Evolutionary conservation across 768 basidiomycete species (phyloP), one percentile per base, ranked within the genome.

Genomic region (Baorangia bicolor): DNA sequence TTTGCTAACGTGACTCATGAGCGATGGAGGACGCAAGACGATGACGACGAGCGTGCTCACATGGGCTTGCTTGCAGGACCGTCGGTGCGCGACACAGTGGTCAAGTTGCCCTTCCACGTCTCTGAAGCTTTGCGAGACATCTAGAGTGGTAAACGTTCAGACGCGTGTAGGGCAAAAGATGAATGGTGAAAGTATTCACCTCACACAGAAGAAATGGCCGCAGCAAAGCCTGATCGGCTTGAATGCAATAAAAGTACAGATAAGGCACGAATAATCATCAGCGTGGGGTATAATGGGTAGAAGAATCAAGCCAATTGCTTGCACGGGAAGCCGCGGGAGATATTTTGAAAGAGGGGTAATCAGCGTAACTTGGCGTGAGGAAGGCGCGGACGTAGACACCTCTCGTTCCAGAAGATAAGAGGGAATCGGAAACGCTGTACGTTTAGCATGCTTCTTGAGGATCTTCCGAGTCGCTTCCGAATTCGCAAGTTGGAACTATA

Each of bases 71-170:
- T n/a, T n/a, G n/a, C n/a, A n/a, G n/a, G n/a, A n/a, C n/a, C n/a
- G n/a, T n/a, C n/a, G n/a, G n/a, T n/a, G n/a, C n/a, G n/a, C n/a
- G n/a, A n/a, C n/a, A n/a, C n/a, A n/a, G n/a, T n/a, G n/a, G n/a
- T n/a, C n/a, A n/a, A n/a, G n/a, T n/a, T n/a, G n/a, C n/a, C n/a
- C n/a, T n/a, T n/a, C n/a, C n/a, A n/a, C n/a, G n/a, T n/a, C n/a
- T n/a, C n/a, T n/a, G n/a, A 75, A 97, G 90, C 75, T 95, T 94
- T 35, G 92, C 90, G 9, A 94, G 75, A 67, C 91, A 82, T 41
- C 80, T 77, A 23, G 62, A 37, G 56, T 51, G 12, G 56, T n/a
- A 74, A 75, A 21, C 2, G 41, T 30, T 28, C n/a, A 47, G 43
- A 27, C 53, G 23, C 45, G 34, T 38, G 18, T 12, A 37, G 12